Base-by-base conservation (phyloP, 805 yeast genomes). In the Teunomyces funiuensis region DNA sequence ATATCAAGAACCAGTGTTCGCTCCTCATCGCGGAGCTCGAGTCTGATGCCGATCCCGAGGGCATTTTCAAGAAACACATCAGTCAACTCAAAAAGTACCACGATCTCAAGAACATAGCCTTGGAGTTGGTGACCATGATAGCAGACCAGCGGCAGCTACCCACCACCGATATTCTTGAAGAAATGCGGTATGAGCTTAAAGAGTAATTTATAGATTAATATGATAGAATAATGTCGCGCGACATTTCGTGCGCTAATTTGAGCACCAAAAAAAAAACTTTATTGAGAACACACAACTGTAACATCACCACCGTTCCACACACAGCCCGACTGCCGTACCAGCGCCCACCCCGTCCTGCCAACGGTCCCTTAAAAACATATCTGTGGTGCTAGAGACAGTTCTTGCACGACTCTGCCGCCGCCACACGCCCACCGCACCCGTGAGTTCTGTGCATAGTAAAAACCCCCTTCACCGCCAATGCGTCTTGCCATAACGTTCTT, bases 91-190 rank as follows among this genome's bases (percentile, higher is more conserved):
- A 79, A 46, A 61, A 66, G 40, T 84, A 83, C 58, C 80, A 83
- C 51, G 87, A 82, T 45, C 59, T 84, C 17, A 74, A 77, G 51
- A 89, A 83, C 53, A 68, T 73, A 2, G 85, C 87, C 0, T 52
- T 81, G 40, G 71, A 75, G 5, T 55, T 84, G 45, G 73, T 80
- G 8, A 74, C 76, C 29, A 57, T 80, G 66, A 79, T 83, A 23
- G 84, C 87, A 0, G 80, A 77, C 39, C 83, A 80, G 44, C 67
- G 79, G 44, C 63, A 70, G 18, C 61, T 75, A 19, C 65, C 73
- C 33, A 54, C 77, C 4, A 58, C 63, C 9, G 79, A 73, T 27
- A 71, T 82, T 5, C 59, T 80, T 50, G 65, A 71, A 10, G 85
- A 82, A 51, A 73, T 80, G 70, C 79, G 74, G 52, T 27, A 42